Evolutionary conservation across 139 green algal genomes (phyloP), one percentile per base, ranked within the genome.

Genomic region (Chlamydomonas incerta): DNA sequence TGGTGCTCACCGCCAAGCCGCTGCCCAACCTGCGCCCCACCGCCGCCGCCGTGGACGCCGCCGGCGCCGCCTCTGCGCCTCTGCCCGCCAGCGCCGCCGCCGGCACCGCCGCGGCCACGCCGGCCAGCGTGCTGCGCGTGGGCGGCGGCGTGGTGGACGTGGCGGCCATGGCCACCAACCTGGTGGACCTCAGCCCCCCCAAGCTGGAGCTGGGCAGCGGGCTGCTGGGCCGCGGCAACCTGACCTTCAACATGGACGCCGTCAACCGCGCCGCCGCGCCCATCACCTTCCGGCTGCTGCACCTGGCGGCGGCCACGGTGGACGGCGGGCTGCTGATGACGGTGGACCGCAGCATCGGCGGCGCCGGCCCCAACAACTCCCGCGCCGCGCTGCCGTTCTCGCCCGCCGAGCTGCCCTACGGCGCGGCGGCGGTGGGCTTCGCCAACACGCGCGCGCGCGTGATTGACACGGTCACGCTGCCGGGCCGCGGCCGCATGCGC

Each of bases 71-170:
- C 18, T 60, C 55, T 2, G 55, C 55, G 55, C 55, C 55, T 2
- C 11, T 3, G 55, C 55, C 55, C 55, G 18, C 17, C 18, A 24
- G 9, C 55, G 55, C 21, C 18, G 60, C 10, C 23, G 60, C 60
- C 23, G 60, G 23, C 23, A 24, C 10, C 23, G 60, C 60, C 23
- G 60, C 24, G 3, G 60, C 24, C 18, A 2, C 31, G 24, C 60
- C 60, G 60, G 23, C 60, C 58, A 85, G 31, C 18, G 14, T 29
- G 6, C 20, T 85, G 31, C 79, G 66, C 26, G 65, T 57, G 10
- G 79, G 79, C 31, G 79, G 47, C n/a, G 79, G 79, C n/a, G 26
- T 52, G 26, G 31, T 85, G 26, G 66, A 85, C 66, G 26, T 85
- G 1, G 46, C 29, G 9, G 65, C 79, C 26, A n/a, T 85, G n/a